These are phyloP conservation scores for Lizonia empirigonia DNA, from an alignment of 2,329 filamentous ascomycete genomes.

Conservation along the genomic window DNA sequence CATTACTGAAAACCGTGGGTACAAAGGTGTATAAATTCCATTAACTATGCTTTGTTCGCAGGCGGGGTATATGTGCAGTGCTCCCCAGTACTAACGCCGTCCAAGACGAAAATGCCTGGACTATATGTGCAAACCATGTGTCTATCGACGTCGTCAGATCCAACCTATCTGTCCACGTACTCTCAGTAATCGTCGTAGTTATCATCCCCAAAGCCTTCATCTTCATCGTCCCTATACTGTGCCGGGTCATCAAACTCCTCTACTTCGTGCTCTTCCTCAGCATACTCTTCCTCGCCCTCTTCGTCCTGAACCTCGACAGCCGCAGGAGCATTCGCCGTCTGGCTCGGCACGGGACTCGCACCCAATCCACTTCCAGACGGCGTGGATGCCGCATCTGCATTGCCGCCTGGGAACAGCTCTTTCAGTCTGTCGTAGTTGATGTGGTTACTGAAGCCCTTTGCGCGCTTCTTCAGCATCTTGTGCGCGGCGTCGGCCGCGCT, in stretches of 20 bases:
- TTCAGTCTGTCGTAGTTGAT: slow-evolving; percentile 56
- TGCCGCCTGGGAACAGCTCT: slow-evolving; percentile 44
- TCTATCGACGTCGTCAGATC: not conserved
- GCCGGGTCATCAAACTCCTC: slow-evolving; percentile 48
- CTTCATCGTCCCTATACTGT: slow-evolving; percentile 51
- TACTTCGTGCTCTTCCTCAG: slow-evolving; percentile 45
- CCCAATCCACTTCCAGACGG: slow-evolving; percentile 29
- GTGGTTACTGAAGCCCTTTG: slow-evolving; percentile 50
- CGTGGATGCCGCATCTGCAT: slow-evolving; percentile 19
- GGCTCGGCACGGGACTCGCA: slow-evolving; percentile 27
- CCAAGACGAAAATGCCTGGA: slow-evolving; percentile 5
- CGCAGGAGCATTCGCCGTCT: slow-evolving; percentile 16
- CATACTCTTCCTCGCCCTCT: slow-evolving; percentile 28
- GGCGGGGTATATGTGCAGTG: slow-evolving; percentile 22
- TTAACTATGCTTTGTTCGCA: slow-evolving; percentile 19
- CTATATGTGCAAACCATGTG: not conserved
- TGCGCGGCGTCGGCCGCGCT: slow-evolving; percentile 53
- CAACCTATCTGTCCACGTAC: not conserved
- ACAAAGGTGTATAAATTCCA: too few relatives aligned
- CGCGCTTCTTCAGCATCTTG: slow-evolving; percentile 55
- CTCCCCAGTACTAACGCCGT: slow-evolving; percentile 9
- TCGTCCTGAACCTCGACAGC: slow-evolving; percentile 11
- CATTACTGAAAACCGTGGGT: too few relatives aligned
- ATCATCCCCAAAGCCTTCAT: slow-evolving; percentile 52
- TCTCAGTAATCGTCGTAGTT: slow-evolving; percentile 33